Base-by-base conservation (phyloP, 306 rosid species). In the Begonia loranthoides region DNA sequence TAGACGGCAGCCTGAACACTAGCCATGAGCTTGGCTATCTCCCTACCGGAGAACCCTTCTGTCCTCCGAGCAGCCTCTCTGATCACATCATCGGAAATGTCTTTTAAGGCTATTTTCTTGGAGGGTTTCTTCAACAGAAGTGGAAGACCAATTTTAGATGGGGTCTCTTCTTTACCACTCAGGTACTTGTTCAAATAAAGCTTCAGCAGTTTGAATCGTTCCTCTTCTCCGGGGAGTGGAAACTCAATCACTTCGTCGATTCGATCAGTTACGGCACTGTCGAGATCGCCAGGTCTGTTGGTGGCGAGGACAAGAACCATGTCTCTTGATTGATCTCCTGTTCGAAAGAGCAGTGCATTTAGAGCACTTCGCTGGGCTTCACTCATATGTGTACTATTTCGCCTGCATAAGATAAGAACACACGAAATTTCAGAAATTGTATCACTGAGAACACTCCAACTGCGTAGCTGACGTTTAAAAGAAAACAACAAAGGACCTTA, bases 311-410 rank as follows among this genome's bases (percentile, higher is more conserved):
- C 96, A 15, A 92, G 89, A 50, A 92, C 99, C 17, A 75, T 77
- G 82, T 92, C 99, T 68, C 96, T 77, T 15, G 99, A 92, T 54
- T 92, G 99, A 50, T 92, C 94, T 41, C 99, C 99, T 2, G 99
- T 92, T 68, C 99, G 87, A 69, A 87, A 92, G 21, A 92, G 96
- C 76, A 92, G 66, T 17, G 99, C 99, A 51, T 92, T 92, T 51
- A 92, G 79, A 62, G 99, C 99, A 73, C 99, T 92, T 16, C 99
- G 75, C 55, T 92, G 99, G 58, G 99, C 88, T 81, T 92, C 99
- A 53, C 96, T 92, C 99, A 92, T 92, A 49, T 82, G 77, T 46
- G 74, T 48, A 73, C 94, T 92, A 55, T 92, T 92, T n/a, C 99
- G 94, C 75, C 99, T 92, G 93, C 77, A 76, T 49, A 17, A 21